Conservation (phyloP, 345 rosid species). For the Crucihimalaya himalaica region DNA sequence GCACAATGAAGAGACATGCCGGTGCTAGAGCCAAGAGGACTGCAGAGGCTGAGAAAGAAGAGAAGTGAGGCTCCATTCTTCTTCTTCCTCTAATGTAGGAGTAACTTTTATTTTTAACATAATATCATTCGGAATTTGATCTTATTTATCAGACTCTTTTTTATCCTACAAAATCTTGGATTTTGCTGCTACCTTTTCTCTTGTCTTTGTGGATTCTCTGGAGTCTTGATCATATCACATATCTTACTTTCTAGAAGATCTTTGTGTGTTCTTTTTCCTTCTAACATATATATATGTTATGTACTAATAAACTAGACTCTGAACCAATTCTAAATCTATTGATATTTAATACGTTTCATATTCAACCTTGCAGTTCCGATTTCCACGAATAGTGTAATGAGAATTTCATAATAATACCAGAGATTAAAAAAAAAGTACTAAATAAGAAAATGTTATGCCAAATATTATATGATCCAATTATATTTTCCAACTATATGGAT, state of each 20-base stretch:
- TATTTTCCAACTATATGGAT: not conserved
- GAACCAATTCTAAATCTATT: not conserved
- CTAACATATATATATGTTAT: too few relatives aligned
- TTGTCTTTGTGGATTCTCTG: not conserved
- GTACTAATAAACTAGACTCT: not conserved
- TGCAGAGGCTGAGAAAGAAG: conserved; percentile 87
- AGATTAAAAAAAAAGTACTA: too few relatives aligned
- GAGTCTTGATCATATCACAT: not conserved
- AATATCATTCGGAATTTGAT: not conserved
- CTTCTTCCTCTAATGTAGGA: conserved; percentile 8
- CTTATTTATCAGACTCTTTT: conserved; percentile 19
- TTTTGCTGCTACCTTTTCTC: not conserved
- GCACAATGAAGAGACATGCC: conserved; percentile 53
- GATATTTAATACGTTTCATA: not conserved
- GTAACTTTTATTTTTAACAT: not conserved
- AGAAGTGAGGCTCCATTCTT: conserved; percentile 48
- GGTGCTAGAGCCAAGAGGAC: conserved; percentile 83
- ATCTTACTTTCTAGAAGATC: not conserved
- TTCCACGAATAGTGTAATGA: not conserved
- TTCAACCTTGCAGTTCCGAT: not conserved
- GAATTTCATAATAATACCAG: not conserved
- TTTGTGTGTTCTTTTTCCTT: too few relatives aligned
- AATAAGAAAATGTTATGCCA: too few relatives aligned
- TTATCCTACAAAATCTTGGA: not conserved
- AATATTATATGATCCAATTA: not conserved